Conservation (phyloP, 2,329 filamentous ascomycete genomes). For the Aureobasidium sp. region DNA sequence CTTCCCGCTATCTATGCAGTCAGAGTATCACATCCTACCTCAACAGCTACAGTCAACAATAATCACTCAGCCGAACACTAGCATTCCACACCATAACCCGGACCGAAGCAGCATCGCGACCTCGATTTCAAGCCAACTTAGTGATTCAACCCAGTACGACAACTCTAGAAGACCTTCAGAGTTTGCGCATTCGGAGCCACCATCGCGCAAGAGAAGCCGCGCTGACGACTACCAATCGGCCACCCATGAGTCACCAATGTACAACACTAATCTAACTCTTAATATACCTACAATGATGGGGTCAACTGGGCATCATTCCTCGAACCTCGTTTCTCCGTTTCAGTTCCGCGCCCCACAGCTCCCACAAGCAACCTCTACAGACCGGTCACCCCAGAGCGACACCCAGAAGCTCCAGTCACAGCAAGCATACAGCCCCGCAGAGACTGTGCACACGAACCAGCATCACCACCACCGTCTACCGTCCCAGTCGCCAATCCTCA, state of each 20-base stretch:
- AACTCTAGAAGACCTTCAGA: not conserved
- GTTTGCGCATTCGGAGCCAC: not conserved
- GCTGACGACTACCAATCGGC: not conserved
- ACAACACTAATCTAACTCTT: not conserved
- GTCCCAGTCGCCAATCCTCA: constrained; percentile 62
- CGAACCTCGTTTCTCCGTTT: not conserved
- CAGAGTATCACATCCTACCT: not conserved
- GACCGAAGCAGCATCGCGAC: not conserved
- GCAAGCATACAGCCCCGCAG: not conserved
- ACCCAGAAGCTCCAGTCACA: not conserved
- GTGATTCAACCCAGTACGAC: not conserved
- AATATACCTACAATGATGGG: not conserved
- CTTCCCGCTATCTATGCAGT: not conserved
- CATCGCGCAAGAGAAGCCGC: constrained; percentile 12
- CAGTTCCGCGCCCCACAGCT: constrained; percentile 3
- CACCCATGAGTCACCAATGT: not conserved
- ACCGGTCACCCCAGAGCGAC: not conserved
- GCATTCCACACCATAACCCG: not conserved
- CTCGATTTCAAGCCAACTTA: not conserved
- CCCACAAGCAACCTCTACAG: not conserved
- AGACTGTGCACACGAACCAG: not conserved
- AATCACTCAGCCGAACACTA: not conserved
- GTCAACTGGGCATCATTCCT: not conserved
- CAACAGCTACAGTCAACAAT: not conserved
- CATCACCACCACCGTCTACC: constrained; percentile 81